Evolutionary conservation across 345 rosid genomes (phyloP), one percentile per base, ranked within the genome.

Genomic region (Eucalyptus erythrocorys): DNA sequence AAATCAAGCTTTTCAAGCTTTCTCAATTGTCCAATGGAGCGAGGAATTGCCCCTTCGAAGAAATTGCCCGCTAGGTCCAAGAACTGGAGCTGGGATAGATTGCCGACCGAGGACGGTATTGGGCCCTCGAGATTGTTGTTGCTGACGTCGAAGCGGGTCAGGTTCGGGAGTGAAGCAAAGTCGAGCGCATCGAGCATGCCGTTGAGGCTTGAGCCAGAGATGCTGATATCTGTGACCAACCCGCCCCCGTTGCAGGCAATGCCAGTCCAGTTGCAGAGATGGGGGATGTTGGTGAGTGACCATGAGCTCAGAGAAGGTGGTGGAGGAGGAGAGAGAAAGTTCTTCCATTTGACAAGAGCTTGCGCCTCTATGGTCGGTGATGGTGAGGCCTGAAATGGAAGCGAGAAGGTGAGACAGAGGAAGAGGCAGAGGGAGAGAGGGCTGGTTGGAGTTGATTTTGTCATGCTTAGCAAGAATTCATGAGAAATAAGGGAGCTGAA

Each of bases 311-410:
- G 24, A 1, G 55, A 51, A 51, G 55, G 24, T 0, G 53, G 53
- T 0, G 55, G 55, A 0, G 55, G 59, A 12, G 14, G 68, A 6
- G 68, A 27, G 68, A 59, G 32, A 0, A 32, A 59, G 32, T 59
- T 87, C 91, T 90, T 95, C 98, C 98, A 95, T 87, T 55, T 88
- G 89, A 94, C 30, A 42, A 95, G 98, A 89, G 96, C 96, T 89
- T 93, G 90, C 10, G 96, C 96, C 90, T 95, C 95, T 17, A 90
- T 80, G 88, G 88, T 90, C 49, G 92, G 92, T 11, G 95, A 92
- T 85, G 94, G 87, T 5, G 90, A 88, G 85, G 82, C 55, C 87
- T 89, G 88, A 76, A 27, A 27, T 0, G 87, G 48, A 48, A 93
- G 91, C 88, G 90, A 91, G 22, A 89, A 88, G 37, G 76, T 13